Percentiles rank a stretch among this genome's conserved stretches.
Evolutionary conservation across 1,284 basidiomycete genomes (phyloP).

Genomic region (Cutaneotrichosporon mucoides): DNA sequence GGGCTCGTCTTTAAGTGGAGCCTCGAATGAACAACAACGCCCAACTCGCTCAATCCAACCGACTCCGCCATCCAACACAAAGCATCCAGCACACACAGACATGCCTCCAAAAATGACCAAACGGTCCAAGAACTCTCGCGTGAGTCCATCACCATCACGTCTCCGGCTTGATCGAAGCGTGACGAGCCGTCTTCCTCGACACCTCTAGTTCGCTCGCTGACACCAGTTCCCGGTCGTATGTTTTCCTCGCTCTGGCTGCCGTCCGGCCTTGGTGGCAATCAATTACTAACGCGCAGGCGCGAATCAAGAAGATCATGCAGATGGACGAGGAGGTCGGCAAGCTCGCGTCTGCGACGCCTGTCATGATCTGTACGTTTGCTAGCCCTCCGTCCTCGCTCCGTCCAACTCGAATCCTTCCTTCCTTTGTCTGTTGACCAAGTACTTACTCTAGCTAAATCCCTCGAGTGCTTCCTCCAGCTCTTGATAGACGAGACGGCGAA

Average conservation of each 20-base stretch:
- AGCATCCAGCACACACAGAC: too few species aligned
- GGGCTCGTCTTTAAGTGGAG: too few species aligned
- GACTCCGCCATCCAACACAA: too few species aligned
- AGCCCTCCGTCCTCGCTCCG: too few species aligned
- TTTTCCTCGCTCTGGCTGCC: background rate
- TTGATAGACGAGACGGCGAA: constrained; percentile 80
- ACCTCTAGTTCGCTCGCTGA: constrained; percentile 11
- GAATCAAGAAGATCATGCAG: constrained; percentile 99
- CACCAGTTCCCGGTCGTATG: constrained; percentile 44
- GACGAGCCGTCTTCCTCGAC: too few species aligned
- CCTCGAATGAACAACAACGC: too few species aligned
- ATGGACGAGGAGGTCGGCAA: constrained; percentile 99
- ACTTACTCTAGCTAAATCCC: constrained; percentile 72
- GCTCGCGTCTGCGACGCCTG: constrained; percentile 92
- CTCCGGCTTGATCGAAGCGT: too few species aligned
- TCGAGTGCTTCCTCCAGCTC: constrained; percentile 87
- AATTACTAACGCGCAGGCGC: constrained; percentile 55
- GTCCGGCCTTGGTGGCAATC: too few species aligned
- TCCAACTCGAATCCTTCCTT: too few species aligned
- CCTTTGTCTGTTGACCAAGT: too few species aligned
- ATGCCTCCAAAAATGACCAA: constrained; percentile 18
- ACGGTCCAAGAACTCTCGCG: constrained; percentile 36
- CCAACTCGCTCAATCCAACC: too few species aligned
- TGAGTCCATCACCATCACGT: constrained; percentile 16
- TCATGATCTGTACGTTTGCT: constrained; percentile 80